Base-by-base conservation (phyloP, 202 grass and related monocot species). In the Carex arenaria region DNA sequence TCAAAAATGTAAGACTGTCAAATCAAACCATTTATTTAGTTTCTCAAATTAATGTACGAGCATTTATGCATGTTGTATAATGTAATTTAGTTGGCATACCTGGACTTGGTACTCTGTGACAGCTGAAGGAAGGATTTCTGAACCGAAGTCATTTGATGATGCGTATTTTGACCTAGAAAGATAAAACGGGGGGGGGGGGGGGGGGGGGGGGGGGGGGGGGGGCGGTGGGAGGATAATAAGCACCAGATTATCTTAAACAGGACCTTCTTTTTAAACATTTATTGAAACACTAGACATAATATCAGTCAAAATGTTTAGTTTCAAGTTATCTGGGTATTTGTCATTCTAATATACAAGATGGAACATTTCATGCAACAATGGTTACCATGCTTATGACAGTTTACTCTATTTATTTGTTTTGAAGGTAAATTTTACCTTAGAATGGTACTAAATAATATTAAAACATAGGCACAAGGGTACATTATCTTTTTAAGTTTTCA, bases 121-220 rank as follows among this genome's bases (percentile, higher is more conserved):
- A 75, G 75, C 89, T 55, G 72, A 84, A 72, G 94, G 94, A 69
- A 97, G 86, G 64, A 97, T 93, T 78, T 91, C 89, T n/a, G 87
- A 93, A 84, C 86, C 94, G 61, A 97, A 97, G 68, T 97, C 94
- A 83, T 93, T 87, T 26, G 87, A 83, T 20, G 89, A 73, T 30
- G 85, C 12, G 84, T 97, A 91, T 54, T 74, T 93, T n/a, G 85
- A 91, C 86, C 94, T 97, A 87, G 59, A 72, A 84, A 54, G 7
- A 38, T 40, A 69, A 67, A 65, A 70, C 36, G 80, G 67, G 65
- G 80, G 14, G 4, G 6, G 76, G 26, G 85, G 5, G 28, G 83
- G 14, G 1, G 19, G 7, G 23, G 20, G n/a, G n/a, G n/a, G n/a
- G n/a, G n/a, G n/a, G n/a, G n/a, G n/a, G n/a, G n/a, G n/a, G n/a